phyloP scores from a whole-genome alignment of 2,329 filamentous ascomycete species.

The Botrytis fabae region DNA sequence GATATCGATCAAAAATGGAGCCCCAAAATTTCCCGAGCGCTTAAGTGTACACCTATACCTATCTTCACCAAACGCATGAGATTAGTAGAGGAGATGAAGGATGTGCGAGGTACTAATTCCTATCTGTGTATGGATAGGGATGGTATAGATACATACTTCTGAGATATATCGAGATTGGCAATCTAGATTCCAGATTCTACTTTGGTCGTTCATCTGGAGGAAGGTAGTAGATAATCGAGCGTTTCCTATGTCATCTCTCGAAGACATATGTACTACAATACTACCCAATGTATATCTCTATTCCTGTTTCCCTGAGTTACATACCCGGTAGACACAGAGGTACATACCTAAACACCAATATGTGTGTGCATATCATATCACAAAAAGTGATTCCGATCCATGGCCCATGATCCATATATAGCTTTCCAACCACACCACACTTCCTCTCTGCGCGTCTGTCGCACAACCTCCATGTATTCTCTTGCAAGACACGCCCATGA shows the following conservation, averaged over 20 bases:
- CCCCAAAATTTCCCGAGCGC: conserved; percentile 9
- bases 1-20: neutral
- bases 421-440: neutral
- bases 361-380: neutral
- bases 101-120: neutral
- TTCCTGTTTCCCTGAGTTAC: neutral
- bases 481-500: neutral
- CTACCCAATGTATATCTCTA: neutral
- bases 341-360: no score
- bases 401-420: neutral
- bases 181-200: neutral
- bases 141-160: neutral
- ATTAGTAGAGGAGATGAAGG: neutral
- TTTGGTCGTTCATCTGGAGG: neutral
- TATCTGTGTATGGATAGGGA: neutral
- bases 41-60: neutral
- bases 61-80: neutral
- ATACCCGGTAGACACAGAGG: accelerated
- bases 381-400: neutral
- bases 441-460: neutral
- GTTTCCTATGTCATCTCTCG: neutral
- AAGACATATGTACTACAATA: neutral
- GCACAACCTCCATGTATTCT: neutral
- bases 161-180: neutral
- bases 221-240: neutral